phyloP scores from a whole-genome alignment of 129 eudicot species.

The Gnaphalium uliginosum region DNA sequence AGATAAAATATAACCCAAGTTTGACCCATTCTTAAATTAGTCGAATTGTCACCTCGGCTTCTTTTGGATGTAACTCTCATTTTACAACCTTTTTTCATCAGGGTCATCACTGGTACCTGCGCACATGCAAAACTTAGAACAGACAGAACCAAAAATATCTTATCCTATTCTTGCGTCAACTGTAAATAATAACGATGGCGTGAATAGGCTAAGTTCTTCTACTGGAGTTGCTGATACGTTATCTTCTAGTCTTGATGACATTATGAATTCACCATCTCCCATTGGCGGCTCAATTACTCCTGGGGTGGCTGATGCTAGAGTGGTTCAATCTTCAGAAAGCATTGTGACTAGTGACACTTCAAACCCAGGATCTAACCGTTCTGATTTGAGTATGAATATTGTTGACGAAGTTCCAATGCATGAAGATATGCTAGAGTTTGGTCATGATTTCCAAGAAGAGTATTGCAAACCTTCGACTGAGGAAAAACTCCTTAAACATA shows the following conservation, averaged over 20 bases:
- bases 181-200: conserved; percentile 33
- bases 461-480: conserved; percentile 51
- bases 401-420: conserved; percentile 52
- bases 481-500: conserved; percentile 35
- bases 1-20: not conserved
- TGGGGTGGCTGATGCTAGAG: conserved; percentile 35
- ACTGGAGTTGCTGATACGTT: conserved; percentile 15
- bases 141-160: conserved; percentile 25
- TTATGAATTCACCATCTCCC: conserved; percentile 47
- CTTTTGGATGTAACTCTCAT: not conserved
- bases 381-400: conserved; percentile 63
- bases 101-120: conserved; percentile 33
- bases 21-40: not conserved
- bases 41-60: not conserved
- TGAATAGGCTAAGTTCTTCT: conserved; percentile 30
- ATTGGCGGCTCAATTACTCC: conserved; percentile 28
- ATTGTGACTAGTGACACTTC: conserved; percentile 52
- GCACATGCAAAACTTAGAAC: conserved; percentile 14
- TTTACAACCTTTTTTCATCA: conserved; percentile 20
- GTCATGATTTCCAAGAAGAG: conserved; percentile 50
- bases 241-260: conserved; percentile 41
- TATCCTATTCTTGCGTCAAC: conserved; percentile 35
- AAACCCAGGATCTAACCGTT: conserved; percentile 59
- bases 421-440: conserved; percentile 58
- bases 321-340: conserved; percentile 51